phyloP scores from a whole-genome alignment of 768 basidiomycete genomes.

The Albatrellus ellisii region DNA sequence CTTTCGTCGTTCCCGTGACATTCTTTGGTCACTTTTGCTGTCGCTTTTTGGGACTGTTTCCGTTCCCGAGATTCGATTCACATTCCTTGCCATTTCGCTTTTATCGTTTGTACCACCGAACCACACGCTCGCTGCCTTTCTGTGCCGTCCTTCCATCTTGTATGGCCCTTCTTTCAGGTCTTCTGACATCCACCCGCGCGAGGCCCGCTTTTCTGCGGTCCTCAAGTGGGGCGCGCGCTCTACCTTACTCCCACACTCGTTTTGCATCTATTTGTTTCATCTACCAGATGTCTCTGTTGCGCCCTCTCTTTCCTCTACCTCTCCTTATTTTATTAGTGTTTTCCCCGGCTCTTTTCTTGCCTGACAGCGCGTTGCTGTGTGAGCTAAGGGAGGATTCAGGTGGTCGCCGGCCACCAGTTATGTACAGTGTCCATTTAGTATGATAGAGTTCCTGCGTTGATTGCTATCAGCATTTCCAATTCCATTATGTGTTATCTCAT shows the following conservation, averaged over 20 bases:
- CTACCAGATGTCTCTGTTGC: conserved; percentile 8
- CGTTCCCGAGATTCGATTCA: too few species aligned
- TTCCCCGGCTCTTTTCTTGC: conserved; percentile 15
- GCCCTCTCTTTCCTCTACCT: conserved; percentile 1
- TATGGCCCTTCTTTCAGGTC: neutral
- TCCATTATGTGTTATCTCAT: neutral
- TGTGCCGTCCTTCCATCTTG: neutral
- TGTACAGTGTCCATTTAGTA: conserved; percentile 14
- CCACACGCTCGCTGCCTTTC: conserved; percentile 2
- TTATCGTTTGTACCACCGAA: conserved; percentile 2
- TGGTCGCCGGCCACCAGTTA: conserved; percentile 9
- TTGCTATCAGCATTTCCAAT: conserved; percentile 6
- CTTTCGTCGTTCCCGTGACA: conserved; percentile 5
- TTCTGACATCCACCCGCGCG: neutral
- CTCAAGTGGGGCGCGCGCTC: neutral
- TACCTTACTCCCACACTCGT: conserved; percentile 8
- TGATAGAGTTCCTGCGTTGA: conserved; percentile 9
- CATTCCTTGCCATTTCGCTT: neutral
- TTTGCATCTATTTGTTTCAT: conserved; percentile 12
- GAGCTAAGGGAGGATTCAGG: conserved; percentile 7
- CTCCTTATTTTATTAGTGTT: conserved; percentile 12
- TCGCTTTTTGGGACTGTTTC: conserved; percentile 5
- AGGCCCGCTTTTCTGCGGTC: too few species aligned
- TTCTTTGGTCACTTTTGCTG: conserved; percentile 5
- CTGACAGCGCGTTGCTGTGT: conserved; percentile 9